phyloP scores from a whole-genome alignment of 2,329 filamentous ascomycete species.

The Fusarium mundagurra region DNA sequence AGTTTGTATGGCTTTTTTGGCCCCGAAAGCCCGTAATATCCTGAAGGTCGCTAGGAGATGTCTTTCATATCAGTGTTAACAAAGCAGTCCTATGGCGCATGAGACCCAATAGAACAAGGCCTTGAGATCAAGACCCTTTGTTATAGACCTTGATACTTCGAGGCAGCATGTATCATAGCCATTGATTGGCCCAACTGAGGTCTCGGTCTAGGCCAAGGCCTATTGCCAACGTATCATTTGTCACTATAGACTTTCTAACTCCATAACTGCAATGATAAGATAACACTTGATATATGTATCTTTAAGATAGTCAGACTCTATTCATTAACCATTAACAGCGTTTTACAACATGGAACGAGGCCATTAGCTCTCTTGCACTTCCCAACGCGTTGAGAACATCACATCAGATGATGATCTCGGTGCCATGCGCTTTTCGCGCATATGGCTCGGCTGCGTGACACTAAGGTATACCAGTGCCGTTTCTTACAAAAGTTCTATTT shows the following conservation, averaged over 20 bases:
- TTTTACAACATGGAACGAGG: background rate
- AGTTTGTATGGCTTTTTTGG: rapidly evolving
- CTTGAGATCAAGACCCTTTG: background rate
- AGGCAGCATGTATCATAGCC: rapidly evolving
- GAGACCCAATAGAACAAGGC: no score
- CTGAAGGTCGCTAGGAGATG: background rate
- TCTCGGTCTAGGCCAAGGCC: background rate
- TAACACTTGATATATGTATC: background rate
- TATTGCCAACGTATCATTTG: background rate
- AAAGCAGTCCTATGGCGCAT: no score
- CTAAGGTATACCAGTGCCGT: no score
- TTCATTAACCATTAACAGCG: rapidly evolving
- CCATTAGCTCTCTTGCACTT: background rate
- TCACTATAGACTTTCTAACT: background rate
- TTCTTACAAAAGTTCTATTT: background rate
- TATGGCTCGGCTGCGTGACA: background rate
- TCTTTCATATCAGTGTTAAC: no score
- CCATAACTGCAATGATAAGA: background rate
- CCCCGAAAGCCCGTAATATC: background rate
- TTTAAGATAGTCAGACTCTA: background rate
- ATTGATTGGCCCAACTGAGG: background rate
- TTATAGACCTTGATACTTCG: no score
- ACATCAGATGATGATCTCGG: background rate
- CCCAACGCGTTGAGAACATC: rapidly evolving
- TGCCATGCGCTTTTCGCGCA: background rate